Conservation (phyloP, 139 green algal genomes). For the Coelastrella sp. region DNA sequence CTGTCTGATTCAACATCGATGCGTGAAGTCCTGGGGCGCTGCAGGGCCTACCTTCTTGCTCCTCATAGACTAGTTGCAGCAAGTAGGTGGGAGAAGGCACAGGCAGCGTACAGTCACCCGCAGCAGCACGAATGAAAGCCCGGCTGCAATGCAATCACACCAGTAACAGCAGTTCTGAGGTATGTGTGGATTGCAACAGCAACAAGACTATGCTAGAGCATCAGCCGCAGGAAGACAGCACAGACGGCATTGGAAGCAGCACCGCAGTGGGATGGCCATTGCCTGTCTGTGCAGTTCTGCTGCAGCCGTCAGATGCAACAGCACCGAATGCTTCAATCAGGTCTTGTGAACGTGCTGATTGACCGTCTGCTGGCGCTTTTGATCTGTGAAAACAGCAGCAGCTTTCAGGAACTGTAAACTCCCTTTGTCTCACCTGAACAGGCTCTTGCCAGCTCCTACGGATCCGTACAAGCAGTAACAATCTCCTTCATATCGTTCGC, state of each 20-base stretch:
- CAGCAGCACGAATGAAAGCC: constrained; percentile 76
- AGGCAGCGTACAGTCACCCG: constrained; percentile 67
- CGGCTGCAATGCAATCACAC: constrained; percentile 64
- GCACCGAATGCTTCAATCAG: too few species aligned
- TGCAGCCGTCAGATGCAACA: too few species aligned
- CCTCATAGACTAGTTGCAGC: constrained; percentile 87
- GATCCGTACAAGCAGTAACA: constrained; percentile 77
- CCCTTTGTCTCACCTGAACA: constrained; percentile 72
- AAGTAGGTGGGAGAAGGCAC: constrained; percentile 91
- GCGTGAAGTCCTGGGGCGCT: background rate
- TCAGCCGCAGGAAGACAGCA: background rate
- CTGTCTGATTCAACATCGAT: too few species aligned
- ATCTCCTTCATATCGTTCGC: constrained; percentile 56
- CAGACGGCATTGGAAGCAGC: too few species aligned
- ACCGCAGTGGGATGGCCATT: too few species aligned
- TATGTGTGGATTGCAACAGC: too few species aligned
- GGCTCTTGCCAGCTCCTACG: constrained; percentile 88
- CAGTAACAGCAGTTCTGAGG: background rate
- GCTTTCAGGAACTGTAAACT: too few species aligned
- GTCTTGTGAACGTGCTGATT: too few species aligned
- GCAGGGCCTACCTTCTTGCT: constrained; percentile 54
- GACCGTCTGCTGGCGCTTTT: too few species aligned
- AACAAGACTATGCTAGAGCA: background rate
- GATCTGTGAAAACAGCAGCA: too few species aligned
- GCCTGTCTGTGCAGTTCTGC: too few species aligned